These are phyloP conservation scores for Bullera alba DNA, from an alignment of 768 basidiomycete species.

Conservation along the genomic window DNA sequence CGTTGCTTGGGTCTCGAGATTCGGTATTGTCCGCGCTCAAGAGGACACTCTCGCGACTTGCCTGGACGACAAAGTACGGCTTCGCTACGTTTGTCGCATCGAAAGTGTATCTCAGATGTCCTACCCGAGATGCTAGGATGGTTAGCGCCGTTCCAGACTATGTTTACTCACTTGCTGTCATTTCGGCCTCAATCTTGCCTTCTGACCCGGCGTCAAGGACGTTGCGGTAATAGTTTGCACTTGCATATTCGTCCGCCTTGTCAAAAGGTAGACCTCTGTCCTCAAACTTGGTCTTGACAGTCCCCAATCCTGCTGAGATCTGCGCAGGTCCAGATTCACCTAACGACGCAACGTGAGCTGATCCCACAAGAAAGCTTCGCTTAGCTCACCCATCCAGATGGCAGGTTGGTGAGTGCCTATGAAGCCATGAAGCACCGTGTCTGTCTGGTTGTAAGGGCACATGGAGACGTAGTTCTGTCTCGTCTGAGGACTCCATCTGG, in stretches of 20 bases:
- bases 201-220: constrained; percentile 55
- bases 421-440: constrained; percentile 61
- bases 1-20: constrained; percentile 43
- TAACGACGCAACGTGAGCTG: constrained; percentile 25
- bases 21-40: constrained; percentile 47
- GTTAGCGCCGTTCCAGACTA: not conserved
- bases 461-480: constrained; percentile 56
- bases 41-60: constrained; percentile 58
- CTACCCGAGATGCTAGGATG: constrained; percentile 61
- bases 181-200: constrained; percentile 23
- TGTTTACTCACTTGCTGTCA: constrained; percentile 25
- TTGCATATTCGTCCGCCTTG: constrained; percentile 24
- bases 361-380: not conserved
- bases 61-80: constrained; percentile 63
- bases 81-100: constrained; percentile 26
- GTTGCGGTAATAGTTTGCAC: constrained; percentile 53
- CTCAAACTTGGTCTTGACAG: constrained; percentile 55
- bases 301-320: constrained; percentile 55
- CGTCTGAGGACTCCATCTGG: constrained; percentile 76
- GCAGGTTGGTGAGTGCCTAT: constrained; percentile 76
- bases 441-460: constrained; percentile 49
- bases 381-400: constrained; percentile 65
- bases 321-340: constrained; percentile 44
- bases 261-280: constrained; percentile 48
- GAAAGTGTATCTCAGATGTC: constrained; percentile 67